These are phyloP conservation scores for Penicillium sp. DNA, from an alignment of 2,329 filamentous ascomycete species.

Conservation along the genomic window DNA sequence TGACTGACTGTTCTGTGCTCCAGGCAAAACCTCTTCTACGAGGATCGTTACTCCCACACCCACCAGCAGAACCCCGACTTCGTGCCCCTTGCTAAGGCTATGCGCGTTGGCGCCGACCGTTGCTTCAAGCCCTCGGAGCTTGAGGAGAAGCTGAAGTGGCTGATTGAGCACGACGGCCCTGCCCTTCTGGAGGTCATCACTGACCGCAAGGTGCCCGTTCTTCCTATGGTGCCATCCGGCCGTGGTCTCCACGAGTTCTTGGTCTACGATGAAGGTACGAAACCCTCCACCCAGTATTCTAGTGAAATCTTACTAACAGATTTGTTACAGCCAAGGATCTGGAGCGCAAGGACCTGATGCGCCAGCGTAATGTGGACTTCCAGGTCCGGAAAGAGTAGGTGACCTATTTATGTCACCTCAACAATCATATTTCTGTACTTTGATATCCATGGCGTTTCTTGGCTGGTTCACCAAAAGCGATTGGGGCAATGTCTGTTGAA, in stretches of 20 bases:
- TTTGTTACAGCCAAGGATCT: constrained; percentile 61
- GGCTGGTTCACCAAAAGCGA: constrained; percentile 39
- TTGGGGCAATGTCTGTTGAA: constrained; percentile 21
- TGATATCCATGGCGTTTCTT: constrained; percentile 47
- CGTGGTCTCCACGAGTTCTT: constrained; percentile 89
- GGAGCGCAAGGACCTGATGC: constrained; percentile 65
- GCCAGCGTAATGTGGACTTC: constrained; percentile 52
- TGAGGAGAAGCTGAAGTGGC: constrained; percentile 76
- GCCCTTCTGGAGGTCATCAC: constrained; percentile 89
- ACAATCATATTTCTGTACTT: constrained; percentile 30
- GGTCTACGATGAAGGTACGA: constrained; percentile 74
- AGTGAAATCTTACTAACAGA: constrained; percentile 10
- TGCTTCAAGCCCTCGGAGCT: constrained; percentile 74
- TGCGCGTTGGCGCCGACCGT: constrained; percentile 76
- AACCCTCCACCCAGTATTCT: constrained; percentile 1
- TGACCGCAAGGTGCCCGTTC: constrained; percentile 76
- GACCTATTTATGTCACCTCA: constrained; percentile 21
- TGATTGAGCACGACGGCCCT: constrained; percentile 86
- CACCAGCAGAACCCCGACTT: constrained; percentile 97
- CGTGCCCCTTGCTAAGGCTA: constrained; percentile 86
- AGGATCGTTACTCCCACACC: constrained; percentile 87
- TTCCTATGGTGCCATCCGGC: constrained; percentile 94
- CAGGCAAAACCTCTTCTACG: constrained; percentile 90
- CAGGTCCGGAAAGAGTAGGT: constrained; percentile 21
- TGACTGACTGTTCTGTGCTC: not conserved